Base-by-base conservation (phyloP, 2,329 filamentous ascomycete genomes). In the Fusarium kyushuense region DNA sequence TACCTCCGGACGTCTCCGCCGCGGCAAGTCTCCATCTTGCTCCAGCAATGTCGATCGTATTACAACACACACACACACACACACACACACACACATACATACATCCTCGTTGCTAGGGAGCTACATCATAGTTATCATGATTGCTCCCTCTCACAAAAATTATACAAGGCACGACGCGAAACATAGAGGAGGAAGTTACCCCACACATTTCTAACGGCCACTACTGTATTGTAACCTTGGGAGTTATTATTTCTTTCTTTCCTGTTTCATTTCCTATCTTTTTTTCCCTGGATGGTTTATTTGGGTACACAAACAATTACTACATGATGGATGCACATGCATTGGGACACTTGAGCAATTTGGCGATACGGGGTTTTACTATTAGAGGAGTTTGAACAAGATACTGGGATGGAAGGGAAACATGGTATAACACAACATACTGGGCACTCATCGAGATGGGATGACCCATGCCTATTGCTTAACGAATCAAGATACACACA, bases 11-110 rank as follows among this genome's bases (percentile, higher is more conserved):
- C 56, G 45, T 51, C 42, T 53, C 61, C 51, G 49, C 65, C 54
- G 49, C 56, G 62, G 54, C 55, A 55, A 65, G 54, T 58, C 54
- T 49, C 67, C 27, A 61, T 64, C 45, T 47, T 53, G 17, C 52
- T 52, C 46, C 54, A 54, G 38, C 45, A 40, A 62, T 45, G 63
- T 67, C 64, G 58, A 64, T 67, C 63, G 45, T 59, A 41, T 61
- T 36, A 61, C 41, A 32, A 49, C 60, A 54, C 16, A 41, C 14
- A 42, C 30, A 29, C 32, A 41, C 17, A n/a, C 40, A n/a, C n/a
- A n/a, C n/a, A n/a, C n/a, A n/a, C n/a, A n/a, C n/a, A n/a, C n/a
- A n/a, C n/a, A n/a, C n/a, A n/a, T n/a, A n/a, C n/a, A 29, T 21
- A 29, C 41, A 29, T 36, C 40, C 12, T 23, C 49, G 11, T 21